phyloP scores from a whole-genome alignment of 78 protist species.

The Pigoraptor vietnamica region DNA sequence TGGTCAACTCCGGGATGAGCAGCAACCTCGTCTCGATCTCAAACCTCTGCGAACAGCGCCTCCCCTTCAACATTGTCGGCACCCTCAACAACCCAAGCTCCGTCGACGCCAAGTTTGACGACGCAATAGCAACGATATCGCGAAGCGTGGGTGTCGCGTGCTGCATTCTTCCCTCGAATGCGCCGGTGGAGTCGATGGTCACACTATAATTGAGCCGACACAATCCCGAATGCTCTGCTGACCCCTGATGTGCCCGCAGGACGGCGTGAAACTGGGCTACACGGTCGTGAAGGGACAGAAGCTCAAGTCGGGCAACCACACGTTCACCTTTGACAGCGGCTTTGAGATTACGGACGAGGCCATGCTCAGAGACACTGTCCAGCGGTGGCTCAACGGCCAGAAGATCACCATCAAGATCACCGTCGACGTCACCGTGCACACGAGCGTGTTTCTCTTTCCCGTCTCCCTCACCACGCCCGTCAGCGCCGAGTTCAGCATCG shows the following conservation, averaged over 20 bases:
- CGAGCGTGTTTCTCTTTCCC: background rate
- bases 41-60: background rate
- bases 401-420: background rate
- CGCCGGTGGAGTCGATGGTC: too few relatives aligned
- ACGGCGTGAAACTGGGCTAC: background rate
- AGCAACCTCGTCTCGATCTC: background rate
- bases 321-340: background rate
- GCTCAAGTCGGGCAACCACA: background rate
- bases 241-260: background rate
- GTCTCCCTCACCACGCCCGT: background rate
- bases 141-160: background rate
- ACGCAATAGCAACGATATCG: background rate
- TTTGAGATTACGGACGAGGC: background rate
- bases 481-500: background rate
- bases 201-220: too few relatives aligned
- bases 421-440: background rate
- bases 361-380: background rate
- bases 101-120: background rate
- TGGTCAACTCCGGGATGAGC: background rate
- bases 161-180: too few relatives aligned
- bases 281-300: background rate
- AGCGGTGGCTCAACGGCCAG: background rate
- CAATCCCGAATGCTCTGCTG: background rate
- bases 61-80: background rate
- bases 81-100: background rate